Evolutionary conservation across 2,329 filamentous ascomycete species (phyloP), one percentile per base, ranked within the genome.

Genomic region (Magnaporthales sp.): DNA sequence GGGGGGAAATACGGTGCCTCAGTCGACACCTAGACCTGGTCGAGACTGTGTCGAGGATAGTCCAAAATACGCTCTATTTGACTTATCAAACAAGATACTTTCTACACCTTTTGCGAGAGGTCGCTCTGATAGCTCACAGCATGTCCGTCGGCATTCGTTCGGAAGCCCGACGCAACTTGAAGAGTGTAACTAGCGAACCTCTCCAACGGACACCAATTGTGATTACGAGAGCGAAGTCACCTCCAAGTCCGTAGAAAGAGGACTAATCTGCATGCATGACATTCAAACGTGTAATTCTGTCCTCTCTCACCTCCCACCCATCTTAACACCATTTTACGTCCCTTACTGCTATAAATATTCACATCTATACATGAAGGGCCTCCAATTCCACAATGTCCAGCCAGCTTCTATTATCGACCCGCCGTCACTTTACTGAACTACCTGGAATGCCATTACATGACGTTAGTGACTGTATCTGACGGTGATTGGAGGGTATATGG

Each of bases 341-440:
- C 38, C 38, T 51, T 51, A 19, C 38, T 51, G 38, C 19, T 51
- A 51, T n/a, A 51, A 51, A n/a, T 51, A 51, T 19, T 19, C 38
- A 51, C 38, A 8, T 51, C 38, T 51, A 51, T 51, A 51, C 38
- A 51, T 19, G 15, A 51, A 51, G 6, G 38, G 38, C 15, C 6
- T 51, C 38, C 15, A 15, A 51, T 51, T 51, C 38, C 38, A n/a
- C 38, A 51, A 51, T 11, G 15, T 51, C 19, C 38, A 51, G 38
- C 38, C n/a, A 15, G 15, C n/a, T 51, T n/a, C 19, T 8, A 51
- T n/a, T 51, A 51, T n/a, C 38, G n/a, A 13, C 8, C 19, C 38
- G 38, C 38, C 15, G 15, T 51, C 38, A 51, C 26, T 68, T 71
- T 75, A 77, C 73, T 77, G 75, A 68, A 77, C 75, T 70, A 77